phyloP scores from a whole-genome alignment of 2,329 filamentous ascomycete species.

The Gliomastix tumulicola region DNA sequence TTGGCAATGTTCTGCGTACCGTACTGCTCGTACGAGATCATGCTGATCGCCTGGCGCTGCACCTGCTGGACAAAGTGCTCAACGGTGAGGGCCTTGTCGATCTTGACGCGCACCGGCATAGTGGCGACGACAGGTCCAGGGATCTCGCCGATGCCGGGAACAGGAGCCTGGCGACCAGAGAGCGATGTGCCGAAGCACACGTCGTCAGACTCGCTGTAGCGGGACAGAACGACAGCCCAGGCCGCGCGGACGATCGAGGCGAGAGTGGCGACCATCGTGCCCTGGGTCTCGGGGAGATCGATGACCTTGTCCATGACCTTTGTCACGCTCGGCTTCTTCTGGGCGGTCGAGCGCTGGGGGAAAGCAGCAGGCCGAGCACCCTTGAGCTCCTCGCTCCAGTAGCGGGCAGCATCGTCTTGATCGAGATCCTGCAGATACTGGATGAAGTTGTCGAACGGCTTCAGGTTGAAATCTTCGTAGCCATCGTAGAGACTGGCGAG shows the following conservation, averaged over 20 bases:
- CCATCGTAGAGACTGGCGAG: background rate
- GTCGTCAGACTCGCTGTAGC: conserved; percentile 8
- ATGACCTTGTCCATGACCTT: background rate
- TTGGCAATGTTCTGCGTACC: conserved; percentile 7
- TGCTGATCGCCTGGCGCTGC: conserved; percentile 7
- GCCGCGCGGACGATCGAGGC: conserved; percentile 10
- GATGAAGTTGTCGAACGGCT: background rate
- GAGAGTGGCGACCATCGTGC: conserved; percentile 7
- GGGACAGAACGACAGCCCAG: conserved; percentile 10
- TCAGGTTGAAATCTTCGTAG: background rate
- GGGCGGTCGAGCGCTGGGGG: background rate
- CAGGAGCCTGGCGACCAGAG: conserved; percentile 11
- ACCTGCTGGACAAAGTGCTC: conserved; percentile 7
- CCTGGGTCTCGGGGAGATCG: background rate
- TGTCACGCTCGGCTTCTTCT: background rate
- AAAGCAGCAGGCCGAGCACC: background rate
- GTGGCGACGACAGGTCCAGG: conserved; percentile 12
- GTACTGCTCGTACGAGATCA: conserved; percentile 6
- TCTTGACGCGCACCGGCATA: conserved; percentile 6
- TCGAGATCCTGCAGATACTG: conserved; percentile 4
- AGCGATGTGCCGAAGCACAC: conserved; percentile 11
- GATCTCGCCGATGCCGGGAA: conserved; percentile 12
- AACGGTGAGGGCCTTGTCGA: conserved; percentile 4
- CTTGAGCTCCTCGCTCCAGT: conserved; percentile 7
- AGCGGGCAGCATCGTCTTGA: background rate